A percentile compares a stretch with the other conserved stretches of the same genome.
Conservation (phyloP, 768 basidiomycete species). For the Candolleomyces efflorescens region DNA sequence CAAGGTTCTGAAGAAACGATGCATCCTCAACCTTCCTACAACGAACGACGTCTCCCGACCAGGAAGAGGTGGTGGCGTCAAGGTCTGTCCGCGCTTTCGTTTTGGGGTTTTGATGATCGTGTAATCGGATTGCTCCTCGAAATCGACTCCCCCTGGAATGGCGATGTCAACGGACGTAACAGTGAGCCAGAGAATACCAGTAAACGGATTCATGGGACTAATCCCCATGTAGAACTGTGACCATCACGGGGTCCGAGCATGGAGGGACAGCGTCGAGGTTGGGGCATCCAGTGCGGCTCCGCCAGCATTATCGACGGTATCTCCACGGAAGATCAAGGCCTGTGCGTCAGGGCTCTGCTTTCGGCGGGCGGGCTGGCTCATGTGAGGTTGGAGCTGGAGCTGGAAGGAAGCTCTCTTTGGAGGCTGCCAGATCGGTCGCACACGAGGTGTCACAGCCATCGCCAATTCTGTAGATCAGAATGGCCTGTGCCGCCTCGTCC, state of each 20-base stretch:
- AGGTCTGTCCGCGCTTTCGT: slow-evolving; percentile 46
- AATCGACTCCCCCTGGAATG: slow-evolving; percentile 35
- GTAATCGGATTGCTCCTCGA: slow-evolving; percentile 30
- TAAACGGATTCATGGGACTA: not conserved
- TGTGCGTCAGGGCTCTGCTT: not conserved
- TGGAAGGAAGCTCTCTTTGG: not conserved
- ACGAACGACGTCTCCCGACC: not conserved
- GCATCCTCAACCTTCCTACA: slow-evolving; percentile 8
- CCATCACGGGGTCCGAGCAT: not conserved
- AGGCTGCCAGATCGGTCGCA: slow-evolving; percentile 17
- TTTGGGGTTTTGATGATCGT: slow-evolving; percentile 49
- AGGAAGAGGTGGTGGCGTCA: slow-evolving; percentile 30
- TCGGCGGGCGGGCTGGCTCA: not conserved
- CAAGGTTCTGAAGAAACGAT: slow-evolving; percentile 33
- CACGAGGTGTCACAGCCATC: slow-evolving; percentile 31
- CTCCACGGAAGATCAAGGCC: slow-evolving; percentile 3
- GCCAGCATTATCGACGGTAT: not conserved
- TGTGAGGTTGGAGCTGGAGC: not conserved
- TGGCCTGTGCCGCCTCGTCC: slow-evolving; percentile 37
- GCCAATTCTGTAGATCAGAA: slow-evolving; percentile 36
- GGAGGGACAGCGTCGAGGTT: not conserved
- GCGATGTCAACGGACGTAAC: slow-evolving; percentile 18
- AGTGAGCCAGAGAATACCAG: not conserved
- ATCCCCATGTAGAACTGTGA: not conserved
- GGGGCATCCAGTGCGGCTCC: not conserved